Evolutionary conservation across 108 stramenopile genomes (phyloP), one percentile per base, ranked within the genome.

Genomic region (Cylindrotheca fusiformis): DNA sequence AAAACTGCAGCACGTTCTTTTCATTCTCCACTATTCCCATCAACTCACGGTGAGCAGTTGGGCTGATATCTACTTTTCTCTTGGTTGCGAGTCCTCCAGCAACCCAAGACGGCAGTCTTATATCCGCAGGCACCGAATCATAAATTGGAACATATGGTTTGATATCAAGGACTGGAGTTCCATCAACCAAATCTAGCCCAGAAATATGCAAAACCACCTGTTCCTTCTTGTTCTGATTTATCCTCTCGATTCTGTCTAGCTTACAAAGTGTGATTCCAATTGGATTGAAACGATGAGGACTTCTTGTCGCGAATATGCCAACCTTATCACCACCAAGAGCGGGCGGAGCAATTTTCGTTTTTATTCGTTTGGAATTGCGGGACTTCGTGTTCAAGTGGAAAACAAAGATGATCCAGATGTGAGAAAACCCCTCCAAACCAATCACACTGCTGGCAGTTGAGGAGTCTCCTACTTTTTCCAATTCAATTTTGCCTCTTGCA

Each of bases 301-400:
- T 88, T n/a, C 99, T 76, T 0, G 97, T 97, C 27, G 96, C 84
- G 45, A 95, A 89, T 26, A 95, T 80, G n/a, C 99, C 99, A 14
- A 97, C 94, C 67, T 86, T 95, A 47, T 79, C 71, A 10, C 97
- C 96, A 17, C 91, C 90, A 54, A 91, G 55, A 22, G 86, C 84
- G 0, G 88, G 94, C 18, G 94, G 94, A 22, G 87, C 48, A 67
- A 96, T 83, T 69, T 95, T 97, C 12, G 85, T 79, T 53, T 87
- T 85, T 48, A 56, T n/a, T 61, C 58, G 75, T 33, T 53, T 57
- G 29, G 58, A 33, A 30, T 32, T 48, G 18, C 66, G 58, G 23
- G 54, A 62, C 60, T 95, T 87, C 21, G 95, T 98, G 77, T 99
- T 99, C 50, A 96, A 67, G 75, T 99, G 96, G 79, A 99, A 99